Evolutionary conservation across 2,329 filamentous ascomycete species (phyloP), one percentile per base, ranked within the genome.

Genomic region (Madurella mycetomatis): DNA sequence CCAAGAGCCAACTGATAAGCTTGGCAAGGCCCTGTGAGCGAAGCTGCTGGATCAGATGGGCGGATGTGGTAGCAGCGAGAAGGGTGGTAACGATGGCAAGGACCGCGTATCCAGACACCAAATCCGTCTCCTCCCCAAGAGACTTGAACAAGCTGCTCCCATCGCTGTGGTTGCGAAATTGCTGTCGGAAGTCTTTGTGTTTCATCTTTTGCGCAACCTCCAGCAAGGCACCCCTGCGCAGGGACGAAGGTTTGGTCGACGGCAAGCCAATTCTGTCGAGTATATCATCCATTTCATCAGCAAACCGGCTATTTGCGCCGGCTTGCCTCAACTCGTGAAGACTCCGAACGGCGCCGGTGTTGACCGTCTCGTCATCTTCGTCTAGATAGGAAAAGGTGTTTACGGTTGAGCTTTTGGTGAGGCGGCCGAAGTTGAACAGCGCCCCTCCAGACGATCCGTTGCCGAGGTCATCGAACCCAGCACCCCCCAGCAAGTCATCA

Each of bases 141-240:
- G 81, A 79, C 43, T 80, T 76, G 49, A 90, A 80, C 15, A 96
- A 75, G 31, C 80, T 81, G 51, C 84, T 79, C 57, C 90, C 87
- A 53, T 87, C 82, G 7, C 84, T 83, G 60, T 90, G 85, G 57
- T 91, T 85, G 17, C 87, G 78, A 63, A 96, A 91, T 57, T 88
- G 85, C 16, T 77, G 76, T 30, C 82, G 74, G 62, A 88, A 91
- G 1, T 75, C 75, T 62, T 84, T 84, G 47, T 85, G 74, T 47
- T 79, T 77, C 41, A 86, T 73, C 62, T 82, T 84, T 43, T 78
- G 74, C 1, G 78, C 78, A 41, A 87, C 67, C 58, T 87, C 83
- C 4, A 86, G 69, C 41, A 87, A 69, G 1, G 81, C 82, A 49
- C 78, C 77, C 50, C 83, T 75, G 58, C 84, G 73, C 63, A 81